Conservation (phyloP, 1,139 yeast genomes). For the Hemisphaericaspora xylanilytica region DNA sequence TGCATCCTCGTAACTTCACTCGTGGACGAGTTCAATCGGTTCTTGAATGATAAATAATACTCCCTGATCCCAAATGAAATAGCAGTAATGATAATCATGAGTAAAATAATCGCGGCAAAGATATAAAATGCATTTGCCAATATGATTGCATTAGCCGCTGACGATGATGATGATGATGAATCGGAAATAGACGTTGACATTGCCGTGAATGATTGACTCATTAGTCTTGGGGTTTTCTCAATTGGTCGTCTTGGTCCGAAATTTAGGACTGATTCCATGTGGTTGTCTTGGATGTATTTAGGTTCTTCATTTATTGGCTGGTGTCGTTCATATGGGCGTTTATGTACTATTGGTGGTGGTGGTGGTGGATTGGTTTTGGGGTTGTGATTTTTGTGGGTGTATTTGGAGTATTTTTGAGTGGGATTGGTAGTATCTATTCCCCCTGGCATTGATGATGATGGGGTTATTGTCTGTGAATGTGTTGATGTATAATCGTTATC, state of each 20-base stretch:
- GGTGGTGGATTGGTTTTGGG: not conserved
- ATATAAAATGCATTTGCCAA: slow-evolving; percentile 30
- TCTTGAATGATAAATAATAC: slow-evolving; percentile 20
- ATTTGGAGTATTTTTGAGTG: too few relatives aligned
- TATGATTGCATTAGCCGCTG: slow-evolving; percentile 11
- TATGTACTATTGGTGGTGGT: slow-evolving; percentile 1
- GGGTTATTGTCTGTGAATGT: too few relatives aligned
- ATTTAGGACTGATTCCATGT: slow-evolving; percentile 12
- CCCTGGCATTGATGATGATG: too few relatives aligned
- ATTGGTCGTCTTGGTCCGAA: slow-evolving; percentile 6
- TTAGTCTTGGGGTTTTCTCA: too few relatives aligned
- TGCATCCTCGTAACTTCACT: slow-evolving; percentile 8
- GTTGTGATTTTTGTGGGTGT: too few relatives aligned
- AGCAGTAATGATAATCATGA: slow-evolving; percentile 22
- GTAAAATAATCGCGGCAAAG: slow-evolving; percentile 25
- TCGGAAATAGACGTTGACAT: too few relatives aligned
- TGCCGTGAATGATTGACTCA: too few relatives aligned
- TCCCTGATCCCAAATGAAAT: slow-evolving; percentile 28
- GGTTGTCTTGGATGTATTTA: slow-evolving; percentile 9
- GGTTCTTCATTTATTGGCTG: slow-evolving; percentile 10
- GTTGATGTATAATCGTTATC: too few relatives aligned
- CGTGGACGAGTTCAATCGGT: slow-evolving; percentile 10
- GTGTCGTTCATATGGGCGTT: slow-evolving; percentile 2
- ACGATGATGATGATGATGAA: not conserved
- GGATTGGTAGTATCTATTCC: too few relatives aligned